Conservation (phyloP, 2,329 filamentous ascomycete species). For the Coleophoma crateriformis region DNA sequence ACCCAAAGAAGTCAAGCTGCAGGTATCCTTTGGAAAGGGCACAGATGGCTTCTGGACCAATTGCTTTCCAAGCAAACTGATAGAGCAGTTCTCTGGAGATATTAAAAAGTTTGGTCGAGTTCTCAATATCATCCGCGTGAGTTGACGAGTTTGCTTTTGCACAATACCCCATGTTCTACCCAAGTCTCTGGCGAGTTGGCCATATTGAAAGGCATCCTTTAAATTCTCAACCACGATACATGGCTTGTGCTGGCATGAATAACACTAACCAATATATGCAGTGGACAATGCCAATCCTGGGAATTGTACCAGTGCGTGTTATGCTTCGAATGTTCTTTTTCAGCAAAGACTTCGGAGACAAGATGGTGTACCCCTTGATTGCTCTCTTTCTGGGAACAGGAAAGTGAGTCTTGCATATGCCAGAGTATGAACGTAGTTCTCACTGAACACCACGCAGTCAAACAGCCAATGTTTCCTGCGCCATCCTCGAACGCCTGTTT, state of each 20-base stretch:
- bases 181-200: no score
- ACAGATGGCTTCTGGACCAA: constrained; percentile 59
- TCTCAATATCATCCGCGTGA: constrained; percentile 42
- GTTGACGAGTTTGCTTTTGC: neutral
- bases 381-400: constrained; percentile 68
- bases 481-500: constrained; percentile 58
- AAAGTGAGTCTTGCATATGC: neutral
- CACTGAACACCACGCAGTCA: constrained; percentile 29
- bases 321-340: constrained; percentile 66
- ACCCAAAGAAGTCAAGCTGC: constrained; percentile 52
- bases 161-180: no score
- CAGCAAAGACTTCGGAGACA: constrained; percentile 63
- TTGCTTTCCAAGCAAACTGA: constrained; percentile 53
- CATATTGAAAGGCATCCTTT: no score
- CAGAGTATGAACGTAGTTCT: no score
- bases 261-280: constrained; percentile 14
- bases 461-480: constrained; percentile 63
- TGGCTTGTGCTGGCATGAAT: no score
- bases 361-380: constrained; percentile 65
- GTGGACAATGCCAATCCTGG: constrained; percentile 54
- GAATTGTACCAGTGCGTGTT: constrained; percentile 55
- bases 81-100: constrained; percentile 48
- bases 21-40: constrained; percentile 59
- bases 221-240: no score
- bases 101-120: constrained; percentile 50